Base-by-base conservation (phyloP, 805 yeast species). In the Candida manassasensis region DNA sequence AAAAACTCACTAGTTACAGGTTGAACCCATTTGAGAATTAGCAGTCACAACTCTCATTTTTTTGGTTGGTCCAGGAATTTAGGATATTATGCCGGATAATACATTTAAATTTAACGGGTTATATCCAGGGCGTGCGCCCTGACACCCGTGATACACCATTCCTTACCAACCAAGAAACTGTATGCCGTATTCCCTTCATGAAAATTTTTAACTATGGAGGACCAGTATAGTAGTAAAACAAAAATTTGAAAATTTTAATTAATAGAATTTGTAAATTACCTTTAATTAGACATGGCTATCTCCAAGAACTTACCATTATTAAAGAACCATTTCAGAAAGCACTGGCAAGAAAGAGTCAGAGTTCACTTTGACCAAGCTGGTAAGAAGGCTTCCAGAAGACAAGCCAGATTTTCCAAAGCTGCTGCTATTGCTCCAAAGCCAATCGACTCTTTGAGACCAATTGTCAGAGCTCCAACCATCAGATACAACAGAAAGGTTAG, bases 311-410 rank as follows among this genome's bases (percentile, higher is more conserved):
- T 88, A 79, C 96, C 97, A 80, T 78, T 90, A 78, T 84, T 86
- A 81, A 87, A 86, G 84, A 90, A 90, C 84, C 98, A 93, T 81
- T 90, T 90, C 95, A 84, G 97, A 81, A 90, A 90, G 86, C 90
- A 90, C 95, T 93, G 98, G 98, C 97, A 93, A 79, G 95, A 87
- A 75, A 86, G 97, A 69, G 99, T 93, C 81, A 86, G 79, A 72
- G 96, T 87, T 63, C 98, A 94, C 88, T 84, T 93, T 69, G 97
- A 93, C 90, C 98, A 93, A 81, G 96, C 98, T 67, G 98, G 98
- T 72, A 88, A 90, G 83, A 93, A 93, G 83, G 88, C 75, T 64
- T 81, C 95, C 52, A 88, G 98, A 83, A 84, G 98, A 78, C 77
- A 75, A 55, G 84, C 96, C 55, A 87, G 98, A 77, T 83, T 85